Percentiles rank a stretch among this genome's conserved stretches.
Evolutionary conservation across 2,329 filamentous ascomycete species (phyloP).

Genomic region (Zopfia rhizophila): DNA sequence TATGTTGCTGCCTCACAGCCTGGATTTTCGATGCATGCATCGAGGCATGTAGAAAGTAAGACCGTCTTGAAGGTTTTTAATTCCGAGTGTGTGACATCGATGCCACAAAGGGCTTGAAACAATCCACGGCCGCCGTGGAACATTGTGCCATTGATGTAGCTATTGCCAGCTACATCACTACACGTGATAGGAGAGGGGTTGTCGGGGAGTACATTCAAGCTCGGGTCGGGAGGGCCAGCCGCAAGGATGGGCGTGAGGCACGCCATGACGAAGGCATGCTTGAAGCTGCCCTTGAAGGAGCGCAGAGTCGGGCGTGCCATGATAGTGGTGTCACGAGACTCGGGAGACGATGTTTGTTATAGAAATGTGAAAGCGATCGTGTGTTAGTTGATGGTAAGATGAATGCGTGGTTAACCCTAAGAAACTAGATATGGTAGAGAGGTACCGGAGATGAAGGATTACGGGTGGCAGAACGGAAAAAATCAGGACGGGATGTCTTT

Average conservation of each 20-base stretch:
- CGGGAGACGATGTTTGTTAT: no score
- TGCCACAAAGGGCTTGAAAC: constrained; percentile 22
- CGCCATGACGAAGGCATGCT: no score
- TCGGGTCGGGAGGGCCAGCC: constrained; percentile 34
- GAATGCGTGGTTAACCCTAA: no score
- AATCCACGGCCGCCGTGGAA: constrained; percentile 6
- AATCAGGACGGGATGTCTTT: no score
- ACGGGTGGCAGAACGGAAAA: no score
- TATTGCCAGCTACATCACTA: constrained; percentile 18
- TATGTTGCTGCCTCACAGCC: constrained; percentile 21
- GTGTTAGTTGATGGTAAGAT: no score
- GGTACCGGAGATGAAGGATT: no score
- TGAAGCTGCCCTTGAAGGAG: constrained; percentile 87
- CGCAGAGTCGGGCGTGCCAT: constrained; percentile 97
- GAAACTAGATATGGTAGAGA: no score
- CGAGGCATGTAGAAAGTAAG: constrained; percentile 12
- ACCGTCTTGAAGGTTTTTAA: constrained; percentile 3
- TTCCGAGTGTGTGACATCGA: constrained; percentile 12
- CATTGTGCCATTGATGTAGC: constrained; percentile 18
- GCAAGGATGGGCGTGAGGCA: no score
- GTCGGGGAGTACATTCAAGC: constrained; percentile 16
- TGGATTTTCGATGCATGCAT: constrained; percentile 13
- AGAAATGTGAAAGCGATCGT: no score
- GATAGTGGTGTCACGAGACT: constrained; percentile 97
- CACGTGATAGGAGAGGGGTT: constrained; percentile 16